Evolutionary conservation across 352 stramenopile genomes (phyloP).

Genomic region (Nothophytophthora sp.): DNA sequence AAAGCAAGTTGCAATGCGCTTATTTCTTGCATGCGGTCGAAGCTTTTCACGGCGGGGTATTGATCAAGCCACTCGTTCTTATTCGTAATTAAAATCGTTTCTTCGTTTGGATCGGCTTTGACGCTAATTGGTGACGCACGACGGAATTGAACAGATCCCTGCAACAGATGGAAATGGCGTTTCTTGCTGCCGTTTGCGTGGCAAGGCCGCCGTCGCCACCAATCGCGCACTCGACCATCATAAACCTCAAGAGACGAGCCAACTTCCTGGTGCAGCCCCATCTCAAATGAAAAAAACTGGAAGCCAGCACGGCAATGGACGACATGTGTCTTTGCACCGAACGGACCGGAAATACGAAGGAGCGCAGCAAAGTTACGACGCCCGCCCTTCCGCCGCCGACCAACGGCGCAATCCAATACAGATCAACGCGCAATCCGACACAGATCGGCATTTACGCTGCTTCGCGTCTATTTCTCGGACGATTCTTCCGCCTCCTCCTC

Average conservation of each 20-base stretch:
- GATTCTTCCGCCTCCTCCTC: constrained; percentile 9
- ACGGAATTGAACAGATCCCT: too few relatives aligned
- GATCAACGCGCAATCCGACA: neutral
- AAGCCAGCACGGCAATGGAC: too few relatives aligned
- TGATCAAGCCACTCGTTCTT: too few relatives aligned
- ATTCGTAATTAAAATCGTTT: too few relatives aligned
- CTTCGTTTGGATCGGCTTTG: constrained; percentile 3
- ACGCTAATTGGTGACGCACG: too few relatives aligned
- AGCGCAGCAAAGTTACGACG: neutral
- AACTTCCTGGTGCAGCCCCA: neutral
- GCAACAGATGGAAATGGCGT: too few relatives aligned
- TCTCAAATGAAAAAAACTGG: too few relatives aligned
- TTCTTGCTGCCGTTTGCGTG: constrained; percentile 3
- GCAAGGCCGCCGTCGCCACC: constrained; percentile 13
- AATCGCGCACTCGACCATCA: constrained; percentile 9
- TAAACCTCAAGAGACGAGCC: constrained; percentile 28
- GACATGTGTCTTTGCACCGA: too few relatives aligned
- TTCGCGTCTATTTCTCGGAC: constrained; percentile 8
- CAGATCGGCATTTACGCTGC: neutral
- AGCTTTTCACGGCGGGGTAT: too few relatives aligned
- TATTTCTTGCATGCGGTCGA: too few relatives aligned
- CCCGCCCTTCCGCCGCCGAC: neutral
- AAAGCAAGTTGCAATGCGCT: too few relatives aligned
- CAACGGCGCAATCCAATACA: neutral
- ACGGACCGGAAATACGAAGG: neutral